These are phyloP conservation scores for Dipteronia sinensis DNA, from an alignment of 345 rosid genomes.

Conservation along the genomic window DNA sequence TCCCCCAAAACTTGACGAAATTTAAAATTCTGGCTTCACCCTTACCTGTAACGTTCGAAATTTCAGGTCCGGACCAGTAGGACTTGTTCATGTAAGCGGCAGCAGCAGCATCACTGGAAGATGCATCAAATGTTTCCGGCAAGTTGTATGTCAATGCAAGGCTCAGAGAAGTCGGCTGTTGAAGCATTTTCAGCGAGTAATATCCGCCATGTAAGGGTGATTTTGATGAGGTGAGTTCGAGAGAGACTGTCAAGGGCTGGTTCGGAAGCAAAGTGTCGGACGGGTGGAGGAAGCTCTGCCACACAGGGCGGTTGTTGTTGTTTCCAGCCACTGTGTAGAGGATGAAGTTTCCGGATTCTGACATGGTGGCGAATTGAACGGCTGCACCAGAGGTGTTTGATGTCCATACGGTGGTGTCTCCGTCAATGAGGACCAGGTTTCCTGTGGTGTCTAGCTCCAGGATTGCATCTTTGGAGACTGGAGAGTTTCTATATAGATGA, in stretches of 20 bases:
- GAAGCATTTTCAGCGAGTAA: constrained; percentile 82
- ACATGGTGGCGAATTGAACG: constrained; percentile 54
- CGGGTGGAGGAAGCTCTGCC: constrained; percentile 88
- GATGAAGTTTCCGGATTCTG: constrained; percentile 83
- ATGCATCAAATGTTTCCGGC: constrained; percentile 16
- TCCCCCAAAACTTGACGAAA: too few relatives aligned
- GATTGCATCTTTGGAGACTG: constrained; percentile 63
- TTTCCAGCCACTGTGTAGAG: constrained; percentile 35
- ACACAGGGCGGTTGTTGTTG: constrained; percentile 36
- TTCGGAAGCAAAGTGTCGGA: constrained; percentile 85
- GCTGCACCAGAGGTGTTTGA: constrained; percentile 74
- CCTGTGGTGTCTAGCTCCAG: constrained; percentile 78
- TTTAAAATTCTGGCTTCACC: too few relatives aligned
- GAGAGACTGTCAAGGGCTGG: constrained; percentile 73
- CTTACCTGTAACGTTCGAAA: constrained; percentile 85
- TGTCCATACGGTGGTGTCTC: constrained; percentile 50
- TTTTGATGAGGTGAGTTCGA: constrained; percentile 59
- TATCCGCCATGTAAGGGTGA: constrained; percentile 55
- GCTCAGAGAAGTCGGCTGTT: constrained; percentile 80
- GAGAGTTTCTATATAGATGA: constrained; percentile 74
- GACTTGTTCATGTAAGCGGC: constrained; percentile 58
- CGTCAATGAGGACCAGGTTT: constrained; percentile 67
- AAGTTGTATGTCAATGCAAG: constrained; percentile 75
- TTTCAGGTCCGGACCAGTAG: constrained; percentile 89
- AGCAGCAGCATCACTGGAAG: constrained; percentile 29